Evolutionary conservation across 164 flowering plant genomes (phyloP).

Genomic region (Brasenia schreberi): DNA sequence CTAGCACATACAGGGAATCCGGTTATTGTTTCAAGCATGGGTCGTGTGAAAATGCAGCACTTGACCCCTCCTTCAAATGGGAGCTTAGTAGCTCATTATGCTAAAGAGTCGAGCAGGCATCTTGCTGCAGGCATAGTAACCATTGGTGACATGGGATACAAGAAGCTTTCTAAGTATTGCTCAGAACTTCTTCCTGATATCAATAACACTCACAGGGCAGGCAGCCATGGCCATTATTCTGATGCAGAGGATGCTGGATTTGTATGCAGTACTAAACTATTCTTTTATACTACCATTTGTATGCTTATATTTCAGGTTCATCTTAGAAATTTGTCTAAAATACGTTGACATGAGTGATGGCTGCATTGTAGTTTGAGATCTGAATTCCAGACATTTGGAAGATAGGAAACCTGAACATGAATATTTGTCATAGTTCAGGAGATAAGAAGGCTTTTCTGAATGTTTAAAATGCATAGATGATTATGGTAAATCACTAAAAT

Average conservation of each 20-base stretch:
- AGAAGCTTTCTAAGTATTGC: conserved; percentile 59
- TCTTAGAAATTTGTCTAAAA: too few relatives aligned
- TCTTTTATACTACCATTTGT: too few relatives aligned
- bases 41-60: conserved; percentile 55
- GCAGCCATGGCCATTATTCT: conserved; percentile 25
- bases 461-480: too few relatives aligned
- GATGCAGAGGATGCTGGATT: conserved; percentile 59
- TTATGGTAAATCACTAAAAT: too few relatives aligned
- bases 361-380: too few relatives aligned
- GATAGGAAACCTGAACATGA: too few relatives aligned
- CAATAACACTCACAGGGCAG: conserved; percentile 25
- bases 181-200: conserved; percentile 60
- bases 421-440: too few relatives aligned
- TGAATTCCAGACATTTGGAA: too few relatives aligned
- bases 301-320: too few relatives aligned
- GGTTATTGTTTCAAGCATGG: conserved; percentile 26
- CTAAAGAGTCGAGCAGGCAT: conserved; percentile 76
- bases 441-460: too few relatives aligned
- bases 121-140: conserved; percentile 77
- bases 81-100: conserved; percentile 62
- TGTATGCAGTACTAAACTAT: conserved; percentile 22
- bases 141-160: conserved; percentile 68
- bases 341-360: too few relatives aligned
- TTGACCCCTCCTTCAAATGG: conserved; percentile 44
- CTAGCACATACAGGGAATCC: conserved; percentile 73